A percentile compares a stretch with the other conserved stretches of the same genome.
Conservation (phyloP, 495 filamentous ascomycete species). For the Penicillium maclennaniae region DNA sequence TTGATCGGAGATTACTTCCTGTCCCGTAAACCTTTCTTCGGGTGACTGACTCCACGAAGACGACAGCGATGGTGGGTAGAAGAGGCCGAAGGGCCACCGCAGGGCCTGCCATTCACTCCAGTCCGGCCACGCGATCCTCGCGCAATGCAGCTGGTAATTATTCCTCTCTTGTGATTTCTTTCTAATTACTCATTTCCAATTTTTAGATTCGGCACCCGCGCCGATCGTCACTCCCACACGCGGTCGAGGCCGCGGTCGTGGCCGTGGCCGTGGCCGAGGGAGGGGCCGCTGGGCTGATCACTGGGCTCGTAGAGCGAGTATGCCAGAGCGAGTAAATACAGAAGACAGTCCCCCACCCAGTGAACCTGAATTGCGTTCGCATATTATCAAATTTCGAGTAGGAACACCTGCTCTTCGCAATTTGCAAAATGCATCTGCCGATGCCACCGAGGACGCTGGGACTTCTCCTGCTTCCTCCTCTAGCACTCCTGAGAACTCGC, state of each 20-base stretch:
- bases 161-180: background rate
- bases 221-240: background rate
- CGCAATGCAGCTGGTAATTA: constrained; percentile 17
- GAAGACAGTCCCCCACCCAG: constrained; percentile 2
- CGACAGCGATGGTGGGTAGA: constrained; percentile 34
- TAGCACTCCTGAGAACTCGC: constrained; percentile 13
- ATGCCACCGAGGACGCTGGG: background rate
- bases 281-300: constrained; percentile 22
- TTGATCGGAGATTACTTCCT: background rate
- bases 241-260: background rate
- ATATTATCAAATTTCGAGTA: constrained; percentile 15
- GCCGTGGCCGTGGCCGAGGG: constrained; percentile 13
- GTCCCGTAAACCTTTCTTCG: background rate
- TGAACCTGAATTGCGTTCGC: constrained; percentile 10
- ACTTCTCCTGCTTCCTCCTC: constrained; percentile 6
- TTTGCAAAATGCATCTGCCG: background rate
- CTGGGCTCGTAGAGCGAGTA: constrained; percentile 8
- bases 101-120: constrained; percentile 10
- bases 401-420: constrained; percentile 2
- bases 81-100: constrained; percentile 17
- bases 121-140: constrained; percentile 21
- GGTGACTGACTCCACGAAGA: constrained; percentile 8
- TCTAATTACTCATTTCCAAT: background rate
- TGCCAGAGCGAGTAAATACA: background rate
- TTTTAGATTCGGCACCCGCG: background rate